A percentile compares a stretch with the other conserved stretches of the same genome.
These are phyloP conservation scores for Trichoderma polysporum DNA, from an alignment of 2,329 filamentous ascomycete genomes.

Conservation along the genomic window DNA sequence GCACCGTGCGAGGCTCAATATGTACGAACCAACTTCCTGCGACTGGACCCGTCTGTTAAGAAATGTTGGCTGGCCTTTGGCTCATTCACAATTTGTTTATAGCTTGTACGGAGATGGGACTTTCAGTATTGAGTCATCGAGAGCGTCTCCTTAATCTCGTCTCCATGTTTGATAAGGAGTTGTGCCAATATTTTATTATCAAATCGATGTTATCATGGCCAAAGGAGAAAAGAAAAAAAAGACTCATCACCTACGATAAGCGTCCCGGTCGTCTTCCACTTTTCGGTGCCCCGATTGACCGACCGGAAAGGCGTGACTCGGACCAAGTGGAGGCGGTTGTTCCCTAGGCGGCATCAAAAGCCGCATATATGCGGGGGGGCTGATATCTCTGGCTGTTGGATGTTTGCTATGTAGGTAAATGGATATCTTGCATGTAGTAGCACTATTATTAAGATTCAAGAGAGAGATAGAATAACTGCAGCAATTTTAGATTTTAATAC, in stretches of 20 bases:
- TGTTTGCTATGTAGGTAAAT: neutral
- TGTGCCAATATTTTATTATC: neutral
- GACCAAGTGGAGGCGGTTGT: constrained; percentile 16
- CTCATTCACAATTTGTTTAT: neutral
- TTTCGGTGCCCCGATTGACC: neutral
- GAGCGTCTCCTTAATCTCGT: too few species aligned
- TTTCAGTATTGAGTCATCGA: neutral
- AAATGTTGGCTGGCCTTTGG: neutral
- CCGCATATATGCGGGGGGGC: constrained; percentile 7
- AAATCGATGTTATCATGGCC: neutral
- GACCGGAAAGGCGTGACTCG: neutral
- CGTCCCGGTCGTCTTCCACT: neutral
- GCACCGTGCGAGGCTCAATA: neutral
- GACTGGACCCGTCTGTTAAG: neutral
- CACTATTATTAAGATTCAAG: neutral
- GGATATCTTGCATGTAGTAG: neutral
- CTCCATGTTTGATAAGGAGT: neutral
- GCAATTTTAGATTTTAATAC: too few species aligned
- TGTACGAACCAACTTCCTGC: neutral
- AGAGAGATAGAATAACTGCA: too few species aligned
- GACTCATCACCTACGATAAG: neutral
- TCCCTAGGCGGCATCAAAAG: constrained; percentile 17
- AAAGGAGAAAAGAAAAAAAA: neutral
- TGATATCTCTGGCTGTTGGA: neutral
- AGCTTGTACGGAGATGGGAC: neutral